Conservation (phyloP, 495 filamentous ascomycete species). For the Penicillium verhagenii region DNA sequence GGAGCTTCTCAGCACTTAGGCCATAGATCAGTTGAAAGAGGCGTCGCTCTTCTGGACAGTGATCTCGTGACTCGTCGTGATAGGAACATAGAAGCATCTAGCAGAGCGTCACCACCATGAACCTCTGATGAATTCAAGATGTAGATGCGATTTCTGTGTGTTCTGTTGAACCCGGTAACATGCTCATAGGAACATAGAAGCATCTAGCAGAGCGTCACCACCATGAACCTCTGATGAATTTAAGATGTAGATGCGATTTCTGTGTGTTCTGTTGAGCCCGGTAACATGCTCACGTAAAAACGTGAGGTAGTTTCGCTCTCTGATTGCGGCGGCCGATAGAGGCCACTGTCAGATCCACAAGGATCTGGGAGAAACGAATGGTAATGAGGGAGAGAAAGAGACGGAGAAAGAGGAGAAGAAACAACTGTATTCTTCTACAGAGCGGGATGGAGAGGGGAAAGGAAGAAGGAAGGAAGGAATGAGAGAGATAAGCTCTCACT, state of each 20-base stretch:
- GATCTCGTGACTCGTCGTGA: background rate
- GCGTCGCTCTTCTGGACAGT: background rate
- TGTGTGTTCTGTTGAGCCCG: background rate
- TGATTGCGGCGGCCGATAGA: too few species aligned
- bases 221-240: background rate
- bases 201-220: background rate
- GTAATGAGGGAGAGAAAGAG: too few species aligned
- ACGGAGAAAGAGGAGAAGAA: too few species aligned
- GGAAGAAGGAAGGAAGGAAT: too few species aligned
- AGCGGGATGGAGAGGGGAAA: too few species aligned
- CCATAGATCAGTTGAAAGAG: background rate
- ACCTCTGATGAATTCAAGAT: background rate
- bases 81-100: background rate
- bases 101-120: background rate
- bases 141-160: background rate
- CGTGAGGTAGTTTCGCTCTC: background rate
- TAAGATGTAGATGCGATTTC: background rate
- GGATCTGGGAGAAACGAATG: too few species aligned
- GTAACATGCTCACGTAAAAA: background rate
- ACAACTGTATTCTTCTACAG: too few species aligned
- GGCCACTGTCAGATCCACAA: too few species aligned
- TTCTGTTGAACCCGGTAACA: background rate
- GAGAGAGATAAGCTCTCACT: too few species aligned
- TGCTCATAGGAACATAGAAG: background rate
- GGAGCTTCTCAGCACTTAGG: background rate